phyloP scores from a whole-genome alignment of 345 rosid genomes.

The Laguncularia racemosa region DNA sequence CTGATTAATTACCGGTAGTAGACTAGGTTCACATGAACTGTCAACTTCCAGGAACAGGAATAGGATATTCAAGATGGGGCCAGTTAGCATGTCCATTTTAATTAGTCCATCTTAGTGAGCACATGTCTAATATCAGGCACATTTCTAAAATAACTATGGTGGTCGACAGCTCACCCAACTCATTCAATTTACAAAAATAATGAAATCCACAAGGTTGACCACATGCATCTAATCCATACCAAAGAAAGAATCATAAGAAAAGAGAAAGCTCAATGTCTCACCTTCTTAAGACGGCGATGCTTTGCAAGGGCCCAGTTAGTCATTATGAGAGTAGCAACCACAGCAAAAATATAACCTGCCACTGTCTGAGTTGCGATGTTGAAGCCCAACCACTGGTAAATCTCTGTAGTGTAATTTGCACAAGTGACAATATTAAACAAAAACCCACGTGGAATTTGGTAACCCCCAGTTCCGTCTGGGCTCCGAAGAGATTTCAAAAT shows the following conservation, averaged over 20 bases:
- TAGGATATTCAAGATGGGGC: too few relatives aligned
- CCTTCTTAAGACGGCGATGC: conserved; percentile 91
- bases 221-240: too few relatives aligned
- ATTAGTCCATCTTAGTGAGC: too few relatives aligned
- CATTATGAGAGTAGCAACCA: conserved; percentile 81
- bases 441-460: conserved; percentile 91
- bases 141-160: too few relatives aligned
- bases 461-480: conserved; percentile 67
- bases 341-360: conserved; percentile 79
- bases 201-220: too few relatives aligned
- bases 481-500: conserved; percentile 72
- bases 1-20: too few relatives aligned
- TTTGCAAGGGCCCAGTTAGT: conserved; percentile 97
- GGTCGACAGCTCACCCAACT: too few relatives aligned
- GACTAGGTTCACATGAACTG: too few relatives aligned
- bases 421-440: conserved; percentile 92
- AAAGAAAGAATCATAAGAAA: too few relatives aligned
- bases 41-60: too few relatives aligned
- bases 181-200: not conserved
- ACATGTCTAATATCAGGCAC: too few relatives aligned
- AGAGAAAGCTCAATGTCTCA: conserved; percentile 11
- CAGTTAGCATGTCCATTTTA: too few relatives aligned
- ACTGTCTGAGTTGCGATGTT: conserved; percentile 90
- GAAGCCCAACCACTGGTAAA: conserved; percentile 97
- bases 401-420: conserved; percentile 96